Percentiles rank a stretch among this genome's conserved stretches.
phyloP scores from a whole-genome alignment of 257 asterid species.

The Eustoma russellianum region DNA sequence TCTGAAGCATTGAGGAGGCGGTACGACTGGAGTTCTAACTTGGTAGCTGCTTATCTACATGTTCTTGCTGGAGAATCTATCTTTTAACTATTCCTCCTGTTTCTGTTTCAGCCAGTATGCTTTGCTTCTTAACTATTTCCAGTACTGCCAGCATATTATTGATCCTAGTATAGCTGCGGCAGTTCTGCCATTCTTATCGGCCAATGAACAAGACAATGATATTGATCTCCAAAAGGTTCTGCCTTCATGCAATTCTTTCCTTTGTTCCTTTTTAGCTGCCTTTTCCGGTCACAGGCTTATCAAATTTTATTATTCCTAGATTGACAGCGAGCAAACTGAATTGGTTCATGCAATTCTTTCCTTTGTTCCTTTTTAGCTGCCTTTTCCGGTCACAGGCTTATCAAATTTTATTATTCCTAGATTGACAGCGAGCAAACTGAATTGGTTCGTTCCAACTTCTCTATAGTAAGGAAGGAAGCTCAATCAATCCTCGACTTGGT shows the following conservation, averaged over 20 bases:
- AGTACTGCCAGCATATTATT: conserved; percentile 86
- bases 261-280: background rate
- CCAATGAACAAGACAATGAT: conserved; percentile 70
- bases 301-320: conserved; percentile 28
- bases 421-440: conserved; percentile 86
- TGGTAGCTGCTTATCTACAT: conserved; percentile 6
- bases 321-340: conserved; percentile 85
- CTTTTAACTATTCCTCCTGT: conserved; percentile 20
- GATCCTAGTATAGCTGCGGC: conserved; percentile 76
- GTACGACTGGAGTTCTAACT: conserved; percentile 26
- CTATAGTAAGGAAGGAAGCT: conserved; percentile 74
- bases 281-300: background rate
- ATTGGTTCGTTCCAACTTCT: conserved; percentile 61
- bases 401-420: conserved; percentile 24
- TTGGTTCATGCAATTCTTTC: conserved; percentile 63
- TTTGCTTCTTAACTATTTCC: conserved; percentile 85
- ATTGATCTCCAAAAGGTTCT: conserved; percentile 73
- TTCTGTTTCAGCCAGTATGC: conserved; percentile 78
- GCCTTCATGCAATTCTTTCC: background rate
- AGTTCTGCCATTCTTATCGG: conserved; percentile 62
- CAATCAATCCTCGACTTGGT: conserved; percentile 79
- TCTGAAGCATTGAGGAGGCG: conserved; percentile 95
- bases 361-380: no score
- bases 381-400: background rate
- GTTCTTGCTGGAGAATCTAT: conserved; percentile 7